Conservation (phyloP, 2,329 filamentous ascomycete species). For the Rutstroemia sp. region DNA sequence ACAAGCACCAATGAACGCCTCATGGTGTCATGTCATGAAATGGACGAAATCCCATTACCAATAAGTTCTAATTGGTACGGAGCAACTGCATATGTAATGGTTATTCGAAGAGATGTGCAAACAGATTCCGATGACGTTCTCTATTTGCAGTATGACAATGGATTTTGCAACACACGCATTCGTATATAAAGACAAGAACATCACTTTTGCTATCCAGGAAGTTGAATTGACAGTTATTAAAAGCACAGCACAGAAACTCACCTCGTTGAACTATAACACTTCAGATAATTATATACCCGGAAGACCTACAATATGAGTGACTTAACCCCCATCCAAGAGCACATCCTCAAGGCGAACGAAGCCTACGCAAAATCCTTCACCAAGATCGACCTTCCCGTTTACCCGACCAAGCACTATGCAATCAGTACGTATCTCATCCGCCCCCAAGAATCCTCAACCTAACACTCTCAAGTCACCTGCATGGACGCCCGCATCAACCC, state of each 20-base stretch:
- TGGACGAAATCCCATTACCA: no score
- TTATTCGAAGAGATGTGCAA: no score
- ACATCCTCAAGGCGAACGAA: constrained; percentile 49
- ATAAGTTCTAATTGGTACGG: no score
- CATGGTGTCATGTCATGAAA: no score
- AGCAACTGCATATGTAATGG: no score
- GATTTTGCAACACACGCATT: no score
- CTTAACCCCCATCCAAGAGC: constrained; percentile 40
- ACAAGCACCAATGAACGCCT: background rate
- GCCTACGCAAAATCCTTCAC: constrained; percentile 52
- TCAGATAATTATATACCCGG: background rate
- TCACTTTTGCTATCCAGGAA: background rate
- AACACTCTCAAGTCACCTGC: constrained; percentile 52
- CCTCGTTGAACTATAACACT: no score
- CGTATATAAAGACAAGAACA: background rate
- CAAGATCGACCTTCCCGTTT: constrained; percentile 58
- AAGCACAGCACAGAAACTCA: background rate
- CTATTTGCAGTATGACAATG: no score
- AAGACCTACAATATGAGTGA: background rate
- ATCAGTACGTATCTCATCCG: constrained; percentile 39
- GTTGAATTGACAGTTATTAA: background rate
- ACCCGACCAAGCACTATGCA: constrained; percentile 62
- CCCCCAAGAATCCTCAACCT: constrained; percentile 12
- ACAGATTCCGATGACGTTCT: no score
- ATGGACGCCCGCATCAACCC: constrained; percentile 76